Conservation (phyloP, 2,329 filamentous ascomycete genomes). For the Calonectria fujianensis region DNA sequence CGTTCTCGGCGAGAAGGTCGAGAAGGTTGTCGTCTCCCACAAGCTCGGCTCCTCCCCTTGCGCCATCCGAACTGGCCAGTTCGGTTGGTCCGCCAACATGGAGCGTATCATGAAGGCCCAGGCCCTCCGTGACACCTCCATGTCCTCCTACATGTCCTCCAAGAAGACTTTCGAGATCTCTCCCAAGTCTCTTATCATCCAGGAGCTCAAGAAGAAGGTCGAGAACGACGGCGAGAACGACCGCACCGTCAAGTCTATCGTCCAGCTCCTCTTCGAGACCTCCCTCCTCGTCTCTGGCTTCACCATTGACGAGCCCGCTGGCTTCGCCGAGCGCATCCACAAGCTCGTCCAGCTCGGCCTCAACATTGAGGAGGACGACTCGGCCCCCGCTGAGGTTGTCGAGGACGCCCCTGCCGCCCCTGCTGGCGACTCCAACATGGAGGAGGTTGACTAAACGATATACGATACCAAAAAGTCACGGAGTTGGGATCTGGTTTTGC, state of each 20-base stretch:
- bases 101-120: conserved; percentile 99
- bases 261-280: conserved; percentile 98
- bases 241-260: conserved; percentile 99
- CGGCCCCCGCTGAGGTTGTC: conserved; percentile 76
- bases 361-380: conserved; percentile 96
- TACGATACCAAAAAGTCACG: conserved; percentile 65
- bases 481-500: conserved; percentile 64
- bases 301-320: conserved; percentile 98
- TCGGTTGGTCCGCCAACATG: conserved; percentile 99
- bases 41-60: conserved; percentile 96
- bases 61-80: conserved; percentile 99
- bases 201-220: conserved; percentile 99
- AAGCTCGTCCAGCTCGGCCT: conserved; percentile 98
- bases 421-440: conserved; percentile 95
- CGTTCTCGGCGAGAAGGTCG: conserved; percentile 98
- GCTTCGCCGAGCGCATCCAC: conserved; percentile 99
- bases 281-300: conserved; percentile 98
- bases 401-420: conserved; percentile 75
- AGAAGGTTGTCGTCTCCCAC: conserved; percentile 99
- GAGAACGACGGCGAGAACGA: conserved; percentile 98
- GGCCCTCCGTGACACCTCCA: conserved; percentile 99
- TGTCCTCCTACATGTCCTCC: conserved; percentile 99
- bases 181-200: conserved; percentile 97
- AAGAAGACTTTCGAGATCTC: conserved; percentile 99
- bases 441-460: conserved; percentile 94